Conservation (phyloP, 768 basidiomycete species). For the Kwoniella sp. region DNA sequence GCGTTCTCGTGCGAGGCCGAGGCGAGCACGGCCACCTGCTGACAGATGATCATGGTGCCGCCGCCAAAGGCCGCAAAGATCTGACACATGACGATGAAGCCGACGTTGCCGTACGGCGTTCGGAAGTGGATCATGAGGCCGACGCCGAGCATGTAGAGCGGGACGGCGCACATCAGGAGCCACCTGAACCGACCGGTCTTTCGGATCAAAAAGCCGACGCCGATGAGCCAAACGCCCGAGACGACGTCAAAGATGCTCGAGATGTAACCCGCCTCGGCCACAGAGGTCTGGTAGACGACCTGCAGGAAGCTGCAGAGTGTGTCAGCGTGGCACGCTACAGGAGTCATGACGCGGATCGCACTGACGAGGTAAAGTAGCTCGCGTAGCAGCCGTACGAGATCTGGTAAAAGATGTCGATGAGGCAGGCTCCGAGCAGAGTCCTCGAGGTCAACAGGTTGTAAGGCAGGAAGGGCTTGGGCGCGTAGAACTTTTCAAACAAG, state of each 20-base stretch:
- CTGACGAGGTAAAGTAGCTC: slow-evolving; percentile 36
- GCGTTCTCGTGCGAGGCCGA: slow-evolving; percentile 27
- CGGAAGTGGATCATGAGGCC: slow-evolving; percentile 44
- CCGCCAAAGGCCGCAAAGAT: slow-evolving; percentile 36
- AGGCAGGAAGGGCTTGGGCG: slow-evolving; percentile 35
- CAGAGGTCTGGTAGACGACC: slow-evolving; percentile 30
- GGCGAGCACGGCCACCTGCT: slow-evolving; percentile 38
- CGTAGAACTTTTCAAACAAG: slow-evolving; percentile 34
- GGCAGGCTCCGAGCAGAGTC: slow-evolving; percentile 39
- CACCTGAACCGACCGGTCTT: slow-evolving; percentile 33
- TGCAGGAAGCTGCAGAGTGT: slow-evolving; percentile 15
- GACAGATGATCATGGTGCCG: slow-evolving; percentile 22
- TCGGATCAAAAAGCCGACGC: slow-evolving; percentile 27
- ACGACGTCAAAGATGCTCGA: slow-evolving; percentile 31
- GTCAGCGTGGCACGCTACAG: background rate
- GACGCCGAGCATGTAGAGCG: slow-evolving; percentile 28
- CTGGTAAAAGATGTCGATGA: slow-evolving; percentile 40
- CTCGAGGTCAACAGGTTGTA: slow-evolving; percentile 39
- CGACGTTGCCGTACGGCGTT: slow-evolving; percentile 18
- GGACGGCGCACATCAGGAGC: slow-evolving; percentile 20
- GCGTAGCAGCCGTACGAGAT: slow-evolving; percentile 36
- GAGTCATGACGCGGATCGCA: slow-evolving; percentile 14
- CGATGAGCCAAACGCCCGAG: slow-evolving; percentile 31
- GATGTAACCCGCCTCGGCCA: slow-evolving; percentile 34
- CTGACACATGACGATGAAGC: slow-evolving; percentile 34